Percentiles rank a stretch among this genome's conserved stretches.
Evolutionary conservation across 768 basidiomycete species (phyloP).

Genomic region (Collybia sordida): DNA sequence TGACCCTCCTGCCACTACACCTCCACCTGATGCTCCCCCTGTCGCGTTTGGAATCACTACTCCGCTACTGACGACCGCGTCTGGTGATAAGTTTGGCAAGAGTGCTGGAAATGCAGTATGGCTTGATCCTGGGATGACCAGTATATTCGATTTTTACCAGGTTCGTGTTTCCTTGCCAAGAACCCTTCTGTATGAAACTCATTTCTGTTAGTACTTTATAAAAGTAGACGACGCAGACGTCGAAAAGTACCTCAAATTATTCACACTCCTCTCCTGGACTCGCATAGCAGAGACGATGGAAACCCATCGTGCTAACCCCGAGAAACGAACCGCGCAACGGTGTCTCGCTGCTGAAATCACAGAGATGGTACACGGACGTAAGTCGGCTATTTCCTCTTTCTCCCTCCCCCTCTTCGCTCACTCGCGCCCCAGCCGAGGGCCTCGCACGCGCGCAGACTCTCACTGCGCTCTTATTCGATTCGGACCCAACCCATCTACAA

Average conservation of each 20-base stretch:
- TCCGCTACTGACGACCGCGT: slow-evolving; percentile 86
- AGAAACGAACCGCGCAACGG: slow-evolving; percentile 46
- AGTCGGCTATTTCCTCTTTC: slow-evolving; percentile 3
- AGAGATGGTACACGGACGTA: slow-evolving; percentile 47
- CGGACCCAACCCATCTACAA: slow-evolving; percentile 44
- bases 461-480: slow-evolving; percentile 44
- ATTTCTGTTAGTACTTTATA: slow-evolving; percentile 85
- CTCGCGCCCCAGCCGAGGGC: slow-evolving; percentile 31
- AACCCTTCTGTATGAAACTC: no score
- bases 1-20: slow-evolving; percentile 11
- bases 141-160: slow-evolving; percentile 94
- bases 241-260: slow-evolving; percentile 73
- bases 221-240: slow-evolving; percentile 80
- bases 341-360: slow-evolving; percentile 53
- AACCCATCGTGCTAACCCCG: slow-evolving; percentile 58
- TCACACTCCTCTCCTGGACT: slow-evolving; percentile 70
- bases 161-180: slow-evolving; percentile 38
- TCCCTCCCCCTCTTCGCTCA: neutral
- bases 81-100: slow-evolving; percentile 97
- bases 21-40: slow-evolving; percentile 19
- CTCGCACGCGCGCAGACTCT: slow-evolving; percentile 39
- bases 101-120: slow-evolving; percentile 95
- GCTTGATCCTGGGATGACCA: slow-evolving; percentile 78
- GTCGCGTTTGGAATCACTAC: slow-evolving; percentile 84
- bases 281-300: slow-evolving; percentile 57